A percentile compares a stretch with the other conserved stretches of the same genome.
Evolutionary conservation across 371 early-diverging fungal species (phyloP).

Genomic region (Actinomortierella ambigua): DNA sequence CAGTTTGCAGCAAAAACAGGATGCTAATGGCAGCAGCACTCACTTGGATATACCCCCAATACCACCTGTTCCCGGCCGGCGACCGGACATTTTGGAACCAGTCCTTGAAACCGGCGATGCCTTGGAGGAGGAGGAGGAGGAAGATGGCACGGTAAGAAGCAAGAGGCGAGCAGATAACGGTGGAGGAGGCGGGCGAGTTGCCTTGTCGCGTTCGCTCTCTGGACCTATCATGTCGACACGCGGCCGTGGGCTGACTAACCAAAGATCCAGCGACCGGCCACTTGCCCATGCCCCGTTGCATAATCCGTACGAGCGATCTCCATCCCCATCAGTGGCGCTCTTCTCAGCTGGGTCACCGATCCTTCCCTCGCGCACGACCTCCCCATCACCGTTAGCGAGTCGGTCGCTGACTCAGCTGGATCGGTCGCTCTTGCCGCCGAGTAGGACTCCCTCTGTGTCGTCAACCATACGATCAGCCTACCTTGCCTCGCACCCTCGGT

Average conservation of each 20-base stretch:
- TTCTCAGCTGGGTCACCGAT: no score
- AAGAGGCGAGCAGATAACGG: background rate
- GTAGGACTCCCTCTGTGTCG: no score
- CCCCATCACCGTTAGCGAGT: no score
- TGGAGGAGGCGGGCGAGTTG: conserved; percentile 9
- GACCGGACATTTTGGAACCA: conserved; percentile 28
- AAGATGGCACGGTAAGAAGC: background rate
- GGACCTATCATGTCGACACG: background rate
- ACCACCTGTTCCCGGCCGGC: conserved; percentile 13
- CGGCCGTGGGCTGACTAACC: background rate
- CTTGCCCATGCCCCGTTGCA: conserved; percentile 40
- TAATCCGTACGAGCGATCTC: no score
- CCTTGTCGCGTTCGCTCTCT: background rate
- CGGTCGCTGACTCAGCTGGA: no score
- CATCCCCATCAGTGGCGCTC: no score
- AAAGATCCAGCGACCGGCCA: conserved; percentile 8
- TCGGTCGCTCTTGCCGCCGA: no score
- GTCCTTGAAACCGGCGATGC: conserved; percentile 19
- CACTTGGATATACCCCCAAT: conserved; percentile 15
- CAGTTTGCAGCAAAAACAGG: conserved; percentile 28
- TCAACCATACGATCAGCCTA: no score
- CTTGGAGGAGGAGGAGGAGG: conserved; percentile 1
- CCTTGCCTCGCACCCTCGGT: no score
- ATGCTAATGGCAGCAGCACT: conserved; percentile 18
- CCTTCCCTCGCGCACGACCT: no score